Conservation (phyloP, 371 early-diverging fungal species). For the Mucor circinelloides region DNA sequence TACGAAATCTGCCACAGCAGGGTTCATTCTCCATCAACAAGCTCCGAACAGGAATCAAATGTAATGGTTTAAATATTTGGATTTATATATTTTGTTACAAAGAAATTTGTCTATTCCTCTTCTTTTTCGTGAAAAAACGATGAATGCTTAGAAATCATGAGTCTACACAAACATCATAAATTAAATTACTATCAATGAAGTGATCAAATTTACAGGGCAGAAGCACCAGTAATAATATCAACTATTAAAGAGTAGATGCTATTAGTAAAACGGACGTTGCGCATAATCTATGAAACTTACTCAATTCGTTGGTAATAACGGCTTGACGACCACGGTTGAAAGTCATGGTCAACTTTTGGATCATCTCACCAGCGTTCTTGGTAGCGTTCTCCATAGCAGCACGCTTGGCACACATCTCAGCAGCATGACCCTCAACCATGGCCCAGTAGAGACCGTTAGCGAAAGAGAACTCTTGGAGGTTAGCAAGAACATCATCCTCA, state of each 20-base stretch:
- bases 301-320: slow-evolving; percentile 95
- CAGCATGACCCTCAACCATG: slow-evolving; percentile 94
- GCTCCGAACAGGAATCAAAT: not conserved
- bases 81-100: slow-evolving; percentile 2
- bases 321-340: slow-evolving; percentile 98
- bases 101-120: slow-evolving; percentile 1
- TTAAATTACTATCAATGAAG: not conserved
- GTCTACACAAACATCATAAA: not conserved
- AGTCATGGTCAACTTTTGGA: slow-evolving; percentile 72
- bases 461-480: slow-evolving; percentile 92
- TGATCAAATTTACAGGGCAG: slow-evolving; percentile 67
- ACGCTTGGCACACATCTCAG: slow-evolving; percentile 97
- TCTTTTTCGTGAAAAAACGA: not conserved
- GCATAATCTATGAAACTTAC: slow-evolving; percentile 31
- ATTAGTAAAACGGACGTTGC: not conserved
- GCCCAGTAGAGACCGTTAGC: slow-evolving; percentile 95
- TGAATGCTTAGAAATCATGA: not conserved
- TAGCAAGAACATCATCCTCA: slow-evolving; percentile 84
- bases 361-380: slow-evolving; percentile 96
- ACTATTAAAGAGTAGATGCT: slow-evolving; percentile 38
- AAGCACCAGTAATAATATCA: slow-evolving; percentile 95
- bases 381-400: slow-evolving; percentile 99
- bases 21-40: not conserved
- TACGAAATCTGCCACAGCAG: not conserved
- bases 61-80: not conserved